These are phyloP conservation scores for Scleromitrula shiraiana DNA, from an alignment of 2,329 filamentous ascomycete species.

Conservation along the genomic window DNA sequence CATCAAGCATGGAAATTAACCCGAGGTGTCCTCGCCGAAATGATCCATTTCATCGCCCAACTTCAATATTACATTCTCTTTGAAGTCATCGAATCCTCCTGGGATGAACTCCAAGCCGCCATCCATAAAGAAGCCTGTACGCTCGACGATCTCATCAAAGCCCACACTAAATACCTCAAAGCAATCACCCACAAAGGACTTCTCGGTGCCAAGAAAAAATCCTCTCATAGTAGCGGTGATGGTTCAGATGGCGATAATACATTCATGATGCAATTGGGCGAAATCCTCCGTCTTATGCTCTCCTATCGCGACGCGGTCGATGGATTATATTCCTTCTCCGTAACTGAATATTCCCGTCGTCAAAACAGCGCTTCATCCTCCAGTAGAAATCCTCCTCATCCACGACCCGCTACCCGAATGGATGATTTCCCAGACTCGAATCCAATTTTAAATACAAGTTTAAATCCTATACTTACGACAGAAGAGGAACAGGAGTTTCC, in stretches of 20 bases:
- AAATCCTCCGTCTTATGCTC: slow-evolving; percentile 90
- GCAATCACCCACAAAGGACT: slow-evolving; percentile 95
- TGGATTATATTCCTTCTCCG: slow-evolving; percentile 86
- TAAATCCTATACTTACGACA: slow-evolving; percentile 30
- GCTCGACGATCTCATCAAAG: slow-evolving; percentile 87
- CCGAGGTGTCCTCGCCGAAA: slow-evolving; percentile 83
- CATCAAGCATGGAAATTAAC: slow-evolving; percentile 83
- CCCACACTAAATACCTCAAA: slow-evolving; percentile 83
- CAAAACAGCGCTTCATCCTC: slow-evolving; percentile 47
- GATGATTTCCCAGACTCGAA: slow-evolving; percentile 23
- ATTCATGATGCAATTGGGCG: slow-evolving; percentile 85
- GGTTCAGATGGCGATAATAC: slow-evolving; percentile 51
- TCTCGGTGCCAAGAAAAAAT: slow-evolving; percentile 59
- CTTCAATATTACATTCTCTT: slow-evolving; percentile 98
- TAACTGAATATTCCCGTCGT: slow-evolving; percentile 86
- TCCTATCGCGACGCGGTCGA: slow-evolving; percentile 90
- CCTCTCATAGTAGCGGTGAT: too few relatives aligned
- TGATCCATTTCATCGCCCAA: slow-evolving; percentile 97
- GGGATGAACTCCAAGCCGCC: slow-evolving; percentile 79
- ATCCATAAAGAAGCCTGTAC: slow-evolving; percentile 82
- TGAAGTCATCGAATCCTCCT: slow-evolving; percentile 94
- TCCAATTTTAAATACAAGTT: slow-evolving; percentile 25
- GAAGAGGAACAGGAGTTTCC: slow-evolving; percentile 53
- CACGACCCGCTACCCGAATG: slow-evolving; percentile 22
- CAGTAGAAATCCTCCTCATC: slow-evolving; percentile 26